These are phyloP conservation scores for Westerdykella sp. DNA, from an alignment of 2,329 filamentous ascomycete species.

Conservation along the genomic window DNA sequence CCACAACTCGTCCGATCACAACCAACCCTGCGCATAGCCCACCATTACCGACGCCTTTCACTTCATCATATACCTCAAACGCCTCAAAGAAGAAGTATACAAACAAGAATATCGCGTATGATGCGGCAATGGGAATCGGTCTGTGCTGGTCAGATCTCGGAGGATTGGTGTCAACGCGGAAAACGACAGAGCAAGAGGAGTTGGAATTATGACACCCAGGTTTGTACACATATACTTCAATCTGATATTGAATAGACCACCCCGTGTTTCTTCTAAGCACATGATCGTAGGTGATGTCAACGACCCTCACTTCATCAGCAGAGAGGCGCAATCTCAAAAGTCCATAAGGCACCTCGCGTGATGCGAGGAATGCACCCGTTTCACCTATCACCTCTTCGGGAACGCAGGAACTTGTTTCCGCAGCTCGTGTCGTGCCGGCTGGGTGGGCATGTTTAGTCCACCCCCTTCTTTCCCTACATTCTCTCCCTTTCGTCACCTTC, in stretches of 20 bases:
- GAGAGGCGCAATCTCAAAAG: too few relatives aligned
- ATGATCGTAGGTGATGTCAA: too few relatives aligned
- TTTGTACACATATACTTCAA: not conserved
- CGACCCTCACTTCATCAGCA: too few relatives aligned
- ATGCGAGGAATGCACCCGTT: too few relatives aligned
- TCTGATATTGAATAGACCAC: not conserved
- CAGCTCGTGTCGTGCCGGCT: too few relatives aligned
- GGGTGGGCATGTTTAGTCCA: not conserved
- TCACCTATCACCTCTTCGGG: too few relatives aligned
- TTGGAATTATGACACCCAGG: slow-evolving; percentile 1
- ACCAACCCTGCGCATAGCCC: not conserved
- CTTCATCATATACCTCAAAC: not conserved
- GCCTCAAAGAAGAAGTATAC: slow-evolving; percentile 4
- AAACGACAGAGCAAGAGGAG: slow-evolving; percentile 4
- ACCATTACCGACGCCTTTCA: not conserved
- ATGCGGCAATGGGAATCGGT: slow-evolving; percentile 29
- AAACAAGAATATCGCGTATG: slow-evolving; percentile 20
- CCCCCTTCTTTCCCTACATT: not conserved
- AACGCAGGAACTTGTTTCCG: too few relatives aligned
- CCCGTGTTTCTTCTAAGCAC: too few relatives aligned
- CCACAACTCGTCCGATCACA: too few relatives aligned
- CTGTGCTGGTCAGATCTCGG: slow-evolving; percentile 39
- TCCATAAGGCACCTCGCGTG: too few relatives aligned
- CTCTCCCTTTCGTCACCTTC: not conserved
- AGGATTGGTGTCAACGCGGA: slow-evolving; percentile 38